Evolutionary conservation across 2,329 filamentous ascomycete species (phyloP).

Genomic region (Pseudogymnoascus verrucosus): DNA sequence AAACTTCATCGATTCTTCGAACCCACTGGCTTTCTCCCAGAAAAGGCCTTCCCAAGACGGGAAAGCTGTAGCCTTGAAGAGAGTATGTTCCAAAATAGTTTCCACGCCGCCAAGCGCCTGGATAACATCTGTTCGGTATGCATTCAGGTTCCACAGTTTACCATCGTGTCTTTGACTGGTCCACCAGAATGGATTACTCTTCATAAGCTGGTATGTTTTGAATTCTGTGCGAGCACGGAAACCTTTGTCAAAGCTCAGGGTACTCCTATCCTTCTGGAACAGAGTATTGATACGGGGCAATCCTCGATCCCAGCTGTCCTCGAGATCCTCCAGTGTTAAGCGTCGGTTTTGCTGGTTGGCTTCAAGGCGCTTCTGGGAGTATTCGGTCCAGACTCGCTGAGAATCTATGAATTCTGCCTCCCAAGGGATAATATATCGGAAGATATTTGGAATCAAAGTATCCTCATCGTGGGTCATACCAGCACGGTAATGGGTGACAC

Average conservation of each 20-base stretch:
- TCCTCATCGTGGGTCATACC: constrained; percentile 99
- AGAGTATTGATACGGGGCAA: constrained; percentile 96
- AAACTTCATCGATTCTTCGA: constrained; percentile 75
- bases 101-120: constrained; percentile 89
- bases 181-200: constrained; percentile 99
- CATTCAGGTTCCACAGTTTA: constrained; percentile 94
- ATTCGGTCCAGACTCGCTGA: constrained; percentile 97
- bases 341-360: constrained; percentile 96
- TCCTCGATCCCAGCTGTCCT: constrained; percentile 97
- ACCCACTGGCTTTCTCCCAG: constrained; percentile 62
- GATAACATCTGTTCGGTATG: constrained; percentile 93
- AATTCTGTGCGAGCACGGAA: constrained; percentile 94
- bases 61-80: constrained; percentile 96
- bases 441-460: constrained; percentile 96
- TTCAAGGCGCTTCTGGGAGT: constrained; percentile 94
- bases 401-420: constrained; percentile 99
- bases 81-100: constrained; percentile 90
- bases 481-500: constrained; percentile 91
- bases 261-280: constrained; percentile 97
- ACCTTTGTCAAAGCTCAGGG: constrained; percentile 95
- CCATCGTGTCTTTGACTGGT: constrained; percentile 95
- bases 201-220: constrained; percentile 98
- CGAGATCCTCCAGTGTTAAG: constrained; percentile 88
- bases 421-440: constrained; percentile 99
- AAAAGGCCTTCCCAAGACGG: constrained; percentile 95